Evolutionary conservation across 2,329 filamentous ascomycete species (phyloP).

Genomic region (Aspergillus sp.): DNA sequence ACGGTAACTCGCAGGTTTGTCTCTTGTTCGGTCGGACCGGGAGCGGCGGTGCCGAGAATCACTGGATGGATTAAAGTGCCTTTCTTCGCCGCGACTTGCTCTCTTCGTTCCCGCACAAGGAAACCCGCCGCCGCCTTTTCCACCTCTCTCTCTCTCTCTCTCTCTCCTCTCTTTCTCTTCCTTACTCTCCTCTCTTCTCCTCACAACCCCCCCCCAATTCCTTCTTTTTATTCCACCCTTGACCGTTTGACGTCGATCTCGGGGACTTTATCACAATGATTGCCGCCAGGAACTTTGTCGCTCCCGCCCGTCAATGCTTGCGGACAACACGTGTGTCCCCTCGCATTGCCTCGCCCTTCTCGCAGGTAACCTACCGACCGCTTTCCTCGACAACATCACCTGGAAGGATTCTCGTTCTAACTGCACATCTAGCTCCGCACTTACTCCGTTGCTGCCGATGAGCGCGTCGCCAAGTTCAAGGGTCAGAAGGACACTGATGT

Average conservation of each 20-base stretch:
- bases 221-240: constrained; percentile 17
- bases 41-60: constrained; percentile 23
- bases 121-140: constrained; percentile 22
- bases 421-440: constrained; percentile 58
- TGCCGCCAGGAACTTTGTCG: constrained; percentile 75
- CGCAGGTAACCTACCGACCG: constrained; percentile 56
- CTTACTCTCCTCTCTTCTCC: constrained; percentile 20
- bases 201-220: constrained; percentile 19
- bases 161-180: constrained; percentile 27
- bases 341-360: constrained; percentile 51
- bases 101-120: constrained; percentile 22
- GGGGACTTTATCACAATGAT: constrained; percentile 66
- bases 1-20: neutral
- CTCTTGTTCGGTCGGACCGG: constrained; percentile 22
- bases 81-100: neutral
- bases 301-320: constrained; percentile 77
- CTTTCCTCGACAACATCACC: constrained; percentile 13
- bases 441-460: constrained; percentile 56
- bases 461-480: constrained; percentile 88
- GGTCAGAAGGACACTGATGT: constrained; percentile 87
- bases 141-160: constrained; percentile 17
- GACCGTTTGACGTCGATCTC: constrained; percentile 18
- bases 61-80: neutral
- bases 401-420: constrained; percentile 24
- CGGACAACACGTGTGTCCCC: constrained; percentile 60